Evolutionary conservation across 352 stramenopile species (phyloP), one percentile per base, ranked within the genome.

Genomic region (Bremia lactucae): DNA sequence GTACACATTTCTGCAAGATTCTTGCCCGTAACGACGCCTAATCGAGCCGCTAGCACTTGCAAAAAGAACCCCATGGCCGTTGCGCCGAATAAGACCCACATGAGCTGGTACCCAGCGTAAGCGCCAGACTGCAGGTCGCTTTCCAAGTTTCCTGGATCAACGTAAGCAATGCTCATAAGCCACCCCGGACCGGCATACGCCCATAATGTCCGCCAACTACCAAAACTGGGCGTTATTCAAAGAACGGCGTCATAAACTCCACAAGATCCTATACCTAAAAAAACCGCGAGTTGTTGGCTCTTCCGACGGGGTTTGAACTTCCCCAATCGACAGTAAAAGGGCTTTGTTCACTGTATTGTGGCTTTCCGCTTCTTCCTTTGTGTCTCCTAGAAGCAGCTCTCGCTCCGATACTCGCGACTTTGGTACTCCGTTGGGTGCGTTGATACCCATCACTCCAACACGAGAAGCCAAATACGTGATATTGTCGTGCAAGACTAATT

Each of bases 111-210:
- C 4, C 82, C 71, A 8, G 61, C 68, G 21, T 95, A 97, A 2
- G 79, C 80, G 23, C 91, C 92, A 4, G 87, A 83, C 50, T 98
- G 92, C 20, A 98, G 74, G 54, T 98, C 92, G 31, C 84, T 93
- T 55, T 97, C 90, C 28, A 97, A 83, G 62, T 98, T 98, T 7
- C 92, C 94, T 0, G 92, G 94, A 47, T 97, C 92, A 26, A 98
- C 71, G 60, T 97, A 98, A 29, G 93, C 92, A 35, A 97, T 96
- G 55, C 79, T 95, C 79, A 97, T 95, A 62, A 95, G 76, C 75
- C 77, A 94, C 0, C 82, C 83, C 0, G 79, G 79, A 7, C 81
- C 81, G 2, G 81, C 70, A 41, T 91, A 93, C 28, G 64, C 72
- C 81, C 81, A 93, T 15, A 93, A 44, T 18, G 74, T 85, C 33